phyloP scores from a whole-genome alignment of 192 early-diverging fungal genomes.

The Linnemannia exigua region DNA sequence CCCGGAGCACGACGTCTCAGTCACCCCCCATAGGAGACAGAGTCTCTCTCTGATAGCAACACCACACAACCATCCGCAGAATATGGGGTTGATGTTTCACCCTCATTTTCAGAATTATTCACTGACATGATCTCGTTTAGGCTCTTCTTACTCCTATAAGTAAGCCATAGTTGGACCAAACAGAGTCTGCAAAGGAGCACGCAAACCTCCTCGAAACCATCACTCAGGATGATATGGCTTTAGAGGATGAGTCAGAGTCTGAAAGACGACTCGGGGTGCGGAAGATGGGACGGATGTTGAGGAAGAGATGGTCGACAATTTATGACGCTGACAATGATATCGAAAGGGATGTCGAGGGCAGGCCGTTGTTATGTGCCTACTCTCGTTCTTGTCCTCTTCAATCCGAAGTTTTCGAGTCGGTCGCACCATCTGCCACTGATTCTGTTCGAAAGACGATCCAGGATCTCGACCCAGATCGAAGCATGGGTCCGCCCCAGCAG shows the following conservation, averaged over 20 bases:
- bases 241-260: no score
- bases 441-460: not conserved
- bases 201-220: not conserved
- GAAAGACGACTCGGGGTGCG: no score
- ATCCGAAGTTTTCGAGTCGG: not conserved
- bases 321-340: no score
- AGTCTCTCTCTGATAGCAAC: no score
- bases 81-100: no score
- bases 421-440: not conserved
- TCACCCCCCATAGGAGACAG: no score
- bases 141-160: not conserved
- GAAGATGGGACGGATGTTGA: not conserved
- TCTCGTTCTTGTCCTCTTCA: not conserved
- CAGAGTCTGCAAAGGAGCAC: not conserved
- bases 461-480: not conserved
- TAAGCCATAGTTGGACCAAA: no score
- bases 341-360: not conserved
- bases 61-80: no score
- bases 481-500: not conserved
- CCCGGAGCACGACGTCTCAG: not conserved
- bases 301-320: not conserved
- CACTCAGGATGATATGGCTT: no score
- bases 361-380: not conserved
- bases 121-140: not conserved
- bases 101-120: not conserved